A percentile compares a stretch with the other conserved stretches of the same genome.
phyloP scores from a whole-genome alignment of 129 eudicot genomes.

The Mikania micrantha region DNA sequence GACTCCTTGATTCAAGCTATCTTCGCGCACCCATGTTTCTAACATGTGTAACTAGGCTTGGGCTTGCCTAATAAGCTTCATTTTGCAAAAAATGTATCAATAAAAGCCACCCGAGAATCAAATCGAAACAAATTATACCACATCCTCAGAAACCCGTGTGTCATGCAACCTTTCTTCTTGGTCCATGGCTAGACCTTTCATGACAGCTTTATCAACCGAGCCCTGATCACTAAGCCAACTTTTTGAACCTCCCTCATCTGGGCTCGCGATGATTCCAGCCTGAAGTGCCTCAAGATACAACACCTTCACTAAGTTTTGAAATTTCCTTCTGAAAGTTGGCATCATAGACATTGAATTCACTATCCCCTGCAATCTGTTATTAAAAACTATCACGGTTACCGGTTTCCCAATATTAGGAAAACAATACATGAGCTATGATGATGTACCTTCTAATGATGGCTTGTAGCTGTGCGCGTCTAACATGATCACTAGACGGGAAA shows the following conservation, averaged over 20 bases:
- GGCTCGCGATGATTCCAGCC: slow-evolving; percentile 41
- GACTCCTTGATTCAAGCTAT: not conserved
- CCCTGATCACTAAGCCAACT: slow-evolving; percentile 30
- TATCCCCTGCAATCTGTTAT: slow-evolving; percentile 72
- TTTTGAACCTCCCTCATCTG: slow-evolving; percentile 23
- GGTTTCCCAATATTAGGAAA: not conserved
- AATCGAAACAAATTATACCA: slow-evolving; percentile 22
- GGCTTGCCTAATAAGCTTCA: not conserved
- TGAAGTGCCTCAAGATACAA: slow-evolving; percentile 68
- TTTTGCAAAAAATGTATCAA: not conserved
- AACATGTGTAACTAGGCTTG: not conserved
- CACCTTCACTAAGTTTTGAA: slow-evolving; percentile 64
- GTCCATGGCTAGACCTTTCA: slow-evolving; percentile 12
- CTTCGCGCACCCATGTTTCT: not conserved
- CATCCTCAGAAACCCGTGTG: slow-evolving; percentile 12
- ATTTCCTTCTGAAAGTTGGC: slow-evolving; percentile 79
- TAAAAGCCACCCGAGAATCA: not conserved
- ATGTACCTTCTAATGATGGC: slow-evolving; percentile 76
- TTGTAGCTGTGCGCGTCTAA: slow-evolving; percentile 85
- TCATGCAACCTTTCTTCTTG: slow-evolving; percentile 15
- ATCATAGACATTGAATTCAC: slow-evolving; percentile 73
- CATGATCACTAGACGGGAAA: slow-evolving; percentile 61
- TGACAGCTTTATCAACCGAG: slow-evolving; percentile 17
- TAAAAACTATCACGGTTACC: not conserved
- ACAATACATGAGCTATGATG: not conserved